Evolutionary conservation across 139 green algal species (phyloP).

Genomic region (Closterium sp.): DNA sequence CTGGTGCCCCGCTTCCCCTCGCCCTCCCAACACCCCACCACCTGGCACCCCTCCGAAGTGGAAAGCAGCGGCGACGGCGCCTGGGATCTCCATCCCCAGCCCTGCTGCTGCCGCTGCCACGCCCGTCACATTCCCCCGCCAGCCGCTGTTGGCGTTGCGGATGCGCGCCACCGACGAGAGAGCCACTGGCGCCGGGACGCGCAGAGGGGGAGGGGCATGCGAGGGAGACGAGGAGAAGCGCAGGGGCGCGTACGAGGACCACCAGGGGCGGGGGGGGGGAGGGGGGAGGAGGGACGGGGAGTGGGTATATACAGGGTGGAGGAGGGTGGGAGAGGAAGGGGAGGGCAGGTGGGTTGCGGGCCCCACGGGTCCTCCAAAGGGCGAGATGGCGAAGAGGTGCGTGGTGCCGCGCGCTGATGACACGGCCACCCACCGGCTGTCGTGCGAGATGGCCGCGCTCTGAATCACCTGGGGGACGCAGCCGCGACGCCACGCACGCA

Average conservation of each 20-base stretch:
- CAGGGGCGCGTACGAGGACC: constrained; percentile 25
- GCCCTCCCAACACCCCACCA: not conserved
- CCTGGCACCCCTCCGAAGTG: constrained; percentile 4
- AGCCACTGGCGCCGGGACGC: not conserved
- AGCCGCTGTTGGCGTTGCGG: constrained; percentile 20
- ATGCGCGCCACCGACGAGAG: constrained; percentile 25
- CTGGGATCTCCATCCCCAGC: not conserved
- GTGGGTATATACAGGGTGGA: constrained; percentile 9
- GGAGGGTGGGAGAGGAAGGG: not conserved
- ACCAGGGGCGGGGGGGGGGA: constrained; percentile 14
- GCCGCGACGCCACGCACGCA: too few species aligned
- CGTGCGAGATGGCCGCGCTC: constrained; percentile 59
- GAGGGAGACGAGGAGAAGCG: not conserved
- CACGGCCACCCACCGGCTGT: constrained; percentile 55
- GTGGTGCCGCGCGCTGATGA: constrained; percentile 59
- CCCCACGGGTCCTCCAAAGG: constrained; percentile 21
- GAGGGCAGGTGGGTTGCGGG: constrained; percentile 5
- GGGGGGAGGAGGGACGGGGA: not conserved
- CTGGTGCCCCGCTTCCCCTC: not conserved
- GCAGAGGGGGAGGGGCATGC: constrained; percentile 6
- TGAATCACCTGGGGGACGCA: constrained; percentile 59
- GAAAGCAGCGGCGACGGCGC: constrained; percentile 32
- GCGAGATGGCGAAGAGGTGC: constrained; percentile 57
- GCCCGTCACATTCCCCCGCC: constrained; percentile 27
- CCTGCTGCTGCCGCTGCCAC: constrained; percentile 23